These are phyloP conservation scores for Psophocarpus tetragonolobus DNA, from an alignment of 306 rosid species.

Conservation along the genomic window DNA sequence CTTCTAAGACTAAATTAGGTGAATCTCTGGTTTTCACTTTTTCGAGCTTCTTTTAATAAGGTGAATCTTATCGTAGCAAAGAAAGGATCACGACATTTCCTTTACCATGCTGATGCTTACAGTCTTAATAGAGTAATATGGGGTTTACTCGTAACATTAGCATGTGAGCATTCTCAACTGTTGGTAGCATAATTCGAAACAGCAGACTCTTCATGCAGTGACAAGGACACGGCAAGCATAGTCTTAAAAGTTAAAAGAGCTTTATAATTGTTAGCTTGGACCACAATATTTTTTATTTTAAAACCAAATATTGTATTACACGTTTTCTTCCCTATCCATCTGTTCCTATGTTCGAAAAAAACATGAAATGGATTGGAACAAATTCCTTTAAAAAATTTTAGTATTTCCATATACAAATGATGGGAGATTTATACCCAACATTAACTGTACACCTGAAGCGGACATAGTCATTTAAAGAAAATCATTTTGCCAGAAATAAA, in stretches of 20 bases:
- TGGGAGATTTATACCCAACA: background rate
- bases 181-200: background rate
- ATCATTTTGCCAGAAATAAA: background rate
- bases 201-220: background rate
- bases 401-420: background rate
- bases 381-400: background rate
- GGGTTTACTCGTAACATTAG: background rate
- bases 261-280: no score
- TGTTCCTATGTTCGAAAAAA: no score
- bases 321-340: no score
- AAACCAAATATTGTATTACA: no score
- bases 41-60: background rate
- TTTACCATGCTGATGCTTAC: background rate
- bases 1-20: no score
- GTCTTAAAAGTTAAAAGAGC: no score
- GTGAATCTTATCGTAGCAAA: background rate
- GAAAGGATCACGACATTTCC: background rate
- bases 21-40: background rate
- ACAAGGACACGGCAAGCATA: no score
- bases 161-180: background rate
- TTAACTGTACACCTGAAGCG: constrained; percentile 17
- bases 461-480: background rate
- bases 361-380: background rate
- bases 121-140: background rate
- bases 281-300: no score